A percentile compares a stretch with the other conserved stretches of the same genome.
Conservation (phyloP, 2,329 filamentous ascomycete species). For the Diaporthe helianthi region DNA sequence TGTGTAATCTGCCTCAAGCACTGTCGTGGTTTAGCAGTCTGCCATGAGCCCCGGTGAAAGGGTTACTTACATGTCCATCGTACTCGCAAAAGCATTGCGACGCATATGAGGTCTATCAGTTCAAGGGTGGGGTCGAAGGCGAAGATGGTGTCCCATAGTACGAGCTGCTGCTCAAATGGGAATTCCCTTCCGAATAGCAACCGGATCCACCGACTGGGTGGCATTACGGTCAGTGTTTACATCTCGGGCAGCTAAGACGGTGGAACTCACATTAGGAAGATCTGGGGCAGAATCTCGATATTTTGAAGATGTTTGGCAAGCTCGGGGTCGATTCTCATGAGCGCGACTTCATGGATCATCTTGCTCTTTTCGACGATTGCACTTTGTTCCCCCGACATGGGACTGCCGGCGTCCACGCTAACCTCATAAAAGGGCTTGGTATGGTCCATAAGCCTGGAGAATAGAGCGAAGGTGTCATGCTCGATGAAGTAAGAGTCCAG, state of each 20-base stretch:
- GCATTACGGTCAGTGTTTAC: not conserved
- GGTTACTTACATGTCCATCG: slow-evolving; percentile 78
- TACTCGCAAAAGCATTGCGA: slow-evolving; percentile 91
- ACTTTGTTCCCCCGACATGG: slow-evolving; percentile 50
- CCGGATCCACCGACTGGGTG: slow-evolving; percentile 86
- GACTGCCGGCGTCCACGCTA: slow-evolving; percentile 43
- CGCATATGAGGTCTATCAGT: slow-evolving; percentile 87
- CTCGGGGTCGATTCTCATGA: slow-evolving; percentile 82
- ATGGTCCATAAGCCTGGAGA: slow-evolving; percentile 85
- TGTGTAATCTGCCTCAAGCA: slow-evolving; percentile 88
- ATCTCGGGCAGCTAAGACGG: slow-evolving; percentile 21
- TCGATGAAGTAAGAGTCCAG: slow-evolving; percentile 80
- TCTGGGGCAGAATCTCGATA: slow-evolving; percentile 92
- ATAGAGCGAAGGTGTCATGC: slow-evolving; percentile 88
- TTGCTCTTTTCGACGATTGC: slow-evolving; percentile 87
- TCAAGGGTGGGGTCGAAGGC: slow-evolving; percentile 82
- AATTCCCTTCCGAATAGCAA: slow-evolving; percentile 94
- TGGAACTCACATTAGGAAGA: slow-evolving; percentile 82
- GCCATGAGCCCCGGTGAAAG: not conserved
- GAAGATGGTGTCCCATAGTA: slow-evolving; percentile 91
- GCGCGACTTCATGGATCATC: slow-evolving; percentile 82
- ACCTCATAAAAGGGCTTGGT: slow-evolving; percentile 89
- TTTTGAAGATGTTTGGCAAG: slow-evolving; percentile 80
- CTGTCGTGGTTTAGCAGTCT: slow-evolving; percentile 50
- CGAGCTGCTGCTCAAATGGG: slow-evolving; percentile 81